Conservation (phyloP, 208 protist genomes). For the Strigomonas culicis region DNA sequence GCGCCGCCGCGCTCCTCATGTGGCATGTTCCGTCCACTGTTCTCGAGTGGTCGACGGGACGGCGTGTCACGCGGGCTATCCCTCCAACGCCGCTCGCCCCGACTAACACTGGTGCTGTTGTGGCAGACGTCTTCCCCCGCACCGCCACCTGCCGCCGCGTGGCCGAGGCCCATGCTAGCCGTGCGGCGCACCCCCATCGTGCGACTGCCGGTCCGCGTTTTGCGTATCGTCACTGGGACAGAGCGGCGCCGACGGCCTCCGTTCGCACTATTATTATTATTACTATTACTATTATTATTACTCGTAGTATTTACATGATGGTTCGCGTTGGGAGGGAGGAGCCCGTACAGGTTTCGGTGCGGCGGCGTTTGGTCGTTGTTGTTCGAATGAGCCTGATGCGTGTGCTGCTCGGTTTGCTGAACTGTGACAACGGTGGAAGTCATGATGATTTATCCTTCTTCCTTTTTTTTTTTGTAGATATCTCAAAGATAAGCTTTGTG, state of each 20-base stretch:
- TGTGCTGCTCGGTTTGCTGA: background rate
- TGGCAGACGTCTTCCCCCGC: background rate
- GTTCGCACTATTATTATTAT: background rate
- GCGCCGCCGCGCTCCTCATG: background rate
- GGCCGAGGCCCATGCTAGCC: background rate
- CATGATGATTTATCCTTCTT: background rate
- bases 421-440: background rate
- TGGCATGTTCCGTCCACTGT: background rate
- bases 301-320: no score
- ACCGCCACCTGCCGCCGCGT: background rate
- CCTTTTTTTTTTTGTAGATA: conserved; percentile 6
- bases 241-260: conserved; percentile 17
- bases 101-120: background rate
- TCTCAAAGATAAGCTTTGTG: background rate
- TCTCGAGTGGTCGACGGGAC: background rate
- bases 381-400: no score
- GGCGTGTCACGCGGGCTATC: no score
- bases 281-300: background rate
- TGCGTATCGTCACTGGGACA: conserved; percentile 32
- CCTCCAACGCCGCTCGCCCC: no score
- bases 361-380: no score
- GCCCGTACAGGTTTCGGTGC: no score
- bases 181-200: conserved; percentile 22
- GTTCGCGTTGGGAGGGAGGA: no score
- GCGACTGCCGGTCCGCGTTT: conserved; percentile 30